Evolutionary conservation across 352 stramenopile species (phyloP).

Genomic region (Phytophthora quininea): DNA sequence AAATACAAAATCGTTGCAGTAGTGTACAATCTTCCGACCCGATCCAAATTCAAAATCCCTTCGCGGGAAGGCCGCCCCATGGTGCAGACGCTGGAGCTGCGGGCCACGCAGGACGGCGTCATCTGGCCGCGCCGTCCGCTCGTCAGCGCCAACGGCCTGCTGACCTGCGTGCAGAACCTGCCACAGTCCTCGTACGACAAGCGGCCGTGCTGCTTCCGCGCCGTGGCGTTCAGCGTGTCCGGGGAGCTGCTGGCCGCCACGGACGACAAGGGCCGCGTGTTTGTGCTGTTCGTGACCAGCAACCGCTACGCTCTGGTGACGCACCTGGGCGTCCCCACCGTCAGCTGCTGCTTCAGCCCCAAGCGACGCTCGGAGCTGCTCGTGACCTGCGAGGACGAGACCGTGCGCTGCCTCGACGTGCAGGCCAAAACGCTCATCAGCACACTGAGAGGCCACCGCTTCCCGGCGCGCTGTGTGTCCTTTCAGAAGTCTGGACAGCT

Average conservation of each 20-base stretch:
- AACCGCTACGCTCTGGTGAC: slow-evolving; percentile 82
- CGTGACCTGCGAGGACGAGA: slow-evolving; percentile 86
- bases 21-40: not conserved
- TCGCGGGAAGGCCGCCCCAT: slow-evolving; percentile 30
- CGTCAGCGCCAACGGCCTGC: slow-evolving; percentile 68
- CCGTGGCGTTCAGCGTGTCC: slow-evolving; percentile 68
- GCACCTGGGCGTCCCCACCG: slow-evolving; percentile 61
- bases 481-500: slow-evolving; percentile 80
- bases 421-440: slow-evolving; percentile 76
- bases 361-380: slow-evolving; percentile 73
- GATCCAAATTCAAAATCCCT: not conserved
- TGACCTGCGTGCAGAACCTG: slow-evolving; percentile 75
- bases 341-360: slow-evolving; percentile 78
- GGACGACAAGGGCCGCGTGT: slow-evolving; percentile 82
- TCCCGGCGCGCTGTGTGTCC: slow-evolving; percentile 55
- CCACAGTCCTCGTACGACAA: slow-evolving; percentile 68
- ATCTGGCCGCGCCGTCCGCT: slow-evolving; percentile 78
- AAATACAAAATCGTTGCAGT: not conserved
- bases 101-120: slow-evolving; percentile 68
- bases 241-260: slow-evolving; percentile 70
- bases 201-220: slow-evolving; percentile 53
- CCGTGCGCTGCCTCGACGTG: slow-evolving; percentile 79
- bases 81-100: slow-evolving; percentile 72
- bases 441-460: slow-evolving; percentile 72
- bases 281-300: slow-evolving; percentile 75